Percentiles rank a stretch among this genome's conserved stretches.
Evolutionary conservation across 306 rosid species (phyloP).

Genomic region (Spatholobus suberectus): DNA sequence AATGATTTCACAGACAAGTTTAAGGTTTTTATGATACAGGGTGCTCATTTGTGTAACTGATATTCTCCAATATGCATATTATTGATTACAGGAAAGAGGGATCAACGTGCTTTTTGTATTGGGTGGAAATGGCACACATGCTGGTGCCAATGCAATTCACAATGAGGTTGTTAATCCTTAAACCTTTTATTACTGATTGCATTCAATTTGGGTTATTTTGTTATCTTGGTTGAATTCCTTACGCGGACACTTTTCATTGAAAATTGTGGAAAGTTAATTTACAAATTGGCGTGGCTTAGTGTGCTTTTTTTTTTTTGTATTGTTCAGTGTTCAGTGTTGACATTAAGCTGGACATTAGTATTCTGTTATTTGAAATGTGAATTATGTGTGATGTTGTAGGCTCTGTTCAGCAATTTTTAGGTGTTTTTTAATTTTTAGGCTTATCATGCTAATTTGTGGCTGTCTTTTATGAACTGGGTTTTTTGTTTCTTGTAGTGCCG

Average conservation of each 20-base stretch:
- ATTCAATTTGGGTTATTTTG: slow-evolving; percentile 18
- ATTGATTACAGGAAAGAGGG: slow-evolving; percentile 79
- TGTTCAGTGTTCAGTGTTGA: background rate
- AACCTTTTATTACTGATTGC: slow-evolving; percentile 23
- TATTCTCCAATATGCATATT: slow-evolving; percentile 30
- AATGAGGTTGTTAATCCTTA: slow-evolving; percentile 68
- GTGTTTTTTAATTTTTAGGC: slow-evolving; percentile 7
- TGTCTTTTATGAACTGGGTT: slow-evolving; percentile 15
- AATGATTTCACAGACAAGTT: slow-evolving; percentile 21
- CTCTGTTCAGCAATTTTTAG: slow-evolving; percentile 20
- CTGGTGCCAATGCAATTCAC: slow-evolving; percentile 97
- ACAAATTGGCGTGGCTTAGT: background rate
- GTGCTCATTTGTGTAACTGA: slow-evolving; percentile 19
- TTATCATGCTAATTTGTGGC: slow-evolving; percentile 1
- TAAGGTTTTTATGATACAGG: background rate
- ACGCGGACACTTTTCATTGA: slow-evolving; percentile 4
- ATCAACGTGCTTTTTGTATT: slow-evolving; percentile 96
- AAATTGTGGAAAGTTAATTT: background rate
- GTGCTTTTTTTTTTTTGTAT: background rate
- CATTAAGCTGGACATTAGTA: background rate
- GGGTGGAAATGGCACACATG: slow-evolving; percentile 99
- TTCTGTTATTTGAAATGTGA: slow-evolving; percentile 1
- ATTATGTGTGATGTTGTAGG: background rate
- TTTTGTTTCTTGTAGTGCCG: slow-evolving; percentile 64
- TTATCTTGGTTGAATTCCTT: slow-evolving; percentile 5